phyloP scores from a whole-genome alignment of 345 rosid genomes.

The Brassica carinata region DNA sequence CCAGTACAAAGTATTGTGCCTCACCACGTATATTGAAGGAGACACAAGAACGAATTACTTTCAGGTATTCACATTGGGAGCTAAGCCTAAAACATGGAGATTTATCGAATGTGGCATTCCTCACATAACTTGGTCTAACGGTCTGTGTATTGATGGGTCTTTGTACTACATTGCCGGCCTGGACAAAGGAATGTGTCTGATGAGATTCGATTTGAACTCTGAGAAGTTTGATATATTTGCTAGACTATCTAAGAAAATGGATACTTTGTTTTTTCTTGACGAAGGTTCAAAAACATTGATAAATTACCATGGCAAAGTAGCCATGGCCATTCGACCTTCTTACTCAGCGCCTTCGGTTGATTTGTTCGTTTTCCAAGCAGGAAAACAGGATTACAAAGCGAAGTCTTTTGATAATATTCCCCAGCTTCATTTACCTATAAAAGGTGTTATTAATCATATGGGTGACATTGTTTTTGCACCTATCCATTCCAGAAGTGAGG shows the following conservation, averaged over 20 bases:
- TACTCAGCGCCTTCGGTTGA: background rate
- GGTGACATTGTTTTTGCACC: background rate
- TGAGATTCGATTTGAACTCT: background rate
- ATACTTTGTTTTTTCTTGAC: background rate
- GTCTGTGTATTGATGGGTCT: background rate
- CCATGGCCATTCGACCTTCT: background rate
- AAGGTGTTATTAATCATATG: background rate
- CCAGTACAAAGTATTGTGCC: slow-evolving; percentile 10
- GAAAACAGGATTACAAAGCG: background rate
- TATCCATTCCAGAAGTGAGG: background rate
- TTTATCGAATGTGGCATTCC: background rate
- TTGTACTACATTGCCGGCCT: background rate
- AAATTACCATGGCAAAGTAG: background rate
- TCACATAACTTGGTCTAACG: background rate
- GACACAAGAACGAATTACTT: background rate
- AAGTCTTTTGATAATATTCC: background rate
- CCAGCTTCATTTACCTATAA: background rate
- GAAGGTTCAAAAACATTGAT: background rate
- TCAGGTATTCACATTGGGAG: slow-evolving; percentile 9
- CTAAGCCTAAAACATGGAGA: background rate
- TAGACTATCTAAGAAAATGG: background rate
- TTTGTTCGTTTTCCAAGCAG: background rate
- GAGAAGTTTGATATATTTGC: background rate
- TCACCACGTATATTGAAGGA: background rate
- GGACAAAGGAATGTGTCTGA: background rate